These are phyloP conservation scores for Populus simonii DNA, from an alignment of 345 rosid species.

Conservation along the genomic window DNA sequence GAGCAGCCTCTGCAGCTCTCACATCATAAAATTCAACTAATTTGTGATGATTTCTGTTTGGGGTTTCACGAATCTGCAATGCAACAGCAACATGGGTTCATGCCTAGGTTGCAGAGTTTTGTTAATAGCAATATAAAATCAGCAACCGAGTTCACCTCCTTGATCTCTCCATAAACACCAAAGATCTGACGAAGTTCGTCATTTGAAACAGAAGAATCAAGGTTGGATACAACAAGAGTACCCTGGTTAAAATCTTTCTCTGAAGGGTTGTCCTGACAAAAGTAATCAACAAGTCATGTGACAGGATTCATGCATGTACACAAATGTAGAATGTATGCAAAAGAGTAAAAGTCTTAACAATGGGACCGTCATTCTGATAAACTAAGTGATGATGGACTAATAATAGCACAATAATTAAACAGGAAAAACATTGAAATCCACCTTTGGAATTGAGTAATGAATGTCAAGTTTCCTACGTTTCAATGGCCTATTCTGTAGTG, in stretches of 20 bases:
- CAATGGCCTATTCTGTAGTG: constrained; percentile 64
- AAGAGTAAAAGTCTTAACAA: not conserved
- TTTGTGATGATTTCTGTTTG: constrained; percentile 51
- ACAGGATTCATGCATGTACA: not conserved
- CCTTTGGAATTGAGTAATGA: constrained; percentile 80
- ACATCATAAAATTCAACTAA: constrained; percentile 72
- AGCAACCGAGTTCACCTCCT: constrained; percentile 40
- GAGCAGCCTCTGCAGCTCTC: constrained; percentile 85
- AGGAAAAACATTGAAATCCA: constrained; percentile 21
- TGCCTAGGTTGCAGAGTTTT: not conserved
- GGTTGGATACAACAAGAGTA: constrained; percentile 51
- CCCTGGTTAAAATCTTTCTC: constrained; percentile 56
- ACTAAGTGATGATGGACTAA: not conserved
- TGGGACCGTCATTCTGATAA: not conserved
- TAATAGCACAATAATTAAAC: not conserved
- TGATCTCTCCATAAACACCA: constrained; percentile 62
- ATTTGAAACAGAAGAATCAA: constrained; percentile 58
- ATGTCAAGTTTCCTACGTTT: constrained; percentile 75
- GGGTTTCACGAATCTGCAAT: constrained; percentile 63
- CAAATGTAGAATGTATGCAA: not conserved
- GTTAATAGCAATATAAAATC: not conserved
- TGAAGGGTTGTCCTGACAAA: constrained; percentile 50
- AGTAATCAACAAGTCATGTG: constrained; percentile 7
- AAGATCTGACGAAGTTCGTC: constrained; percentile 53
- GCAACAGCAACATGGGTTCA: constrained; percentile 8